Base-by-base conservation (phyloP, 352 stramenopile species). In the Phytophthora kernoviae region DNA sequence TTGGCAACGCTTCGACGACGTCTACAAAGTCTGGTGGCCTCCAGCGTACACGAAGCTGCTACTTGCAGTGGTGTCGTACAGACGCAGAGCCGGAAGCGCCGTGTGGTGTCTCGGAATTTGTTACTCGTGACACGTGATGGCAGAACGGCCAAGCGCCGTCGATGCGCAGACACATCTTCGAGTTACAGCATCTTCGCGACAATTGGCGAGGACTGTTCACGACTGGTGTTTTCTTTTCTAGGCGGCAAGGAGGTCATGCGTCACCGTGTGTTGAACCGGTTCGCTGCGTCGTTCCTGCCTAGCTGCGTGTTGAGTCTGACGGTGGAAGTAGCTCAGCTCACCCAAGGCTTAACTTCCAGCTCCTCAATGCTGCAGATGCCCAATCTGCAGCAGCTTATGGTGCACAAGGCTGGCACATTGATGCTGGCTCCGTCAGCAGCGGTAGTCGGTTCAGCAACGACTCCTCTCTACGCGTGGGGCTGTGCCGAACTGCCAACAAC, bases 1-100 rank as follows among this genome's bases (percentile, higher is more conserved):
- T 53, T 85, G 39, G 72, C 77, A 21, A 93, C 84, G 10, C 62
- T 93, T 52, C 80, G 77, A n/a, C 63, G 82, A 22, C 79, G 84
- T 18, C 67, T 93, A 21, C 84, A 93, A 60, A 79, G 75, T 17
- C 70, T 93, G 7, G 73, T 91, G 20, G 82, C 81, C 36, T 74
- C 83, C 21, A 91, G 80, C 48, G 75, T 84, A 47, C 78, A 90
- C 56, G 81, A 91, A 71, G 75, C 75, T 0, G 62, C 66, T 7
- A 79, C 81, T 14, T 51, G 51, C 37, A 75, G 66, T 58, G 60
- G 58, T 30, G 30, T 37, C 15, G 42, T 45, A 11, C 41, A 42
- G 0, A 62, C 21, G 12, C 45, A n/a, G n/a, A n/a, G n/a, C n/a
- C n/a, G 51, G 11, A 81, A 81, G 53, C 65, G 65, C 34, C 66